Conservation (phyloP, 2,329 filamentous ascomycete genomes). For the Ilyonectria mors-panacis region DNA sequence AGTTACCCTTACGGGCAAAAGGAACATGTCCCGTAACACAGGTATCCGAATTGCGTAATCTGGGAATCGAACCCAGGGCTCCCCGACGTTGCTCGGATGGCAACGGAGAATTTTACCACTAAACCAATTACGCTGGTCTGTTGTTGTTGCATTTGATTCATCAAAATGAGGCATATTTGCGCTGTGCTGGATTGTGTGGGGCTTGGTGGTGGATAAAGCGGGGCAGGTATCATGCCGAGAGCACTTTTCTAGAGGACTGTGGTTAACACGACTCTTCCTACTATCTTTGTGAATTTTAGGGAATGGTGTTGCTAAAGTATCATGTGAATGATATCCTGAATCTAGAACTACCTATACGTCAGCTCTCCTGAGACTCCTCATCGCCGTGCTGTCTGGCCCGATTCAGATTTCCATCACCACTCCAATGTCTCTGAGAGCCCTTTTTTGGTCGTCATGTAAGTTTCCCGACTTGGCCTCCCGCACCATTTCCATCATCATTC, state of each 20-base stretch:
- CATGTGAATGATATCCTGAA: background rate
- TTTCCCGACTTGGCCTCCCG: background rate
- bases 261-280: no score
- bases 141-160: background rate
- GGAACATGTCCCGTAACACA: background rate
- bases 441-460: background rate
- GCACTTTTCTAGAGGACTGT: no score
- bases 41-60: background rate
- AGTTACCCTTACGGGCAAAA: background rate
- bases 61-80: conserved; percentile 12
- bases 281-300: no score
- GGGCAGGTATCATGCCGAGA: no score
- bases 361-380: background rate
- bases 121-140: conserved; percentile 6
- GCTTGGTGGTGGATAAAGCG: background rate
- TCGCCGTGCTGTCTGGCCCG: background rate
- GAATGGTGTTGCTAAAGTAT: no score
- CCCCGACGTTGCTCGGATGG: conserved; percentile 10
- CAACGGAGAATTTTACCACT: conserved; percentile 13
- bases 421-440: background rate
- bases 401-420: background rate
- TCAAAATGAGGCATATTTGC: background rate
- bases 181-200: background rate
- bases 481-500: background rate
- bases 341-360: background rate